Base-by-base conservation (phyloP, 1,139 yeast species). In the Suhomyces terraborum region DNA sequence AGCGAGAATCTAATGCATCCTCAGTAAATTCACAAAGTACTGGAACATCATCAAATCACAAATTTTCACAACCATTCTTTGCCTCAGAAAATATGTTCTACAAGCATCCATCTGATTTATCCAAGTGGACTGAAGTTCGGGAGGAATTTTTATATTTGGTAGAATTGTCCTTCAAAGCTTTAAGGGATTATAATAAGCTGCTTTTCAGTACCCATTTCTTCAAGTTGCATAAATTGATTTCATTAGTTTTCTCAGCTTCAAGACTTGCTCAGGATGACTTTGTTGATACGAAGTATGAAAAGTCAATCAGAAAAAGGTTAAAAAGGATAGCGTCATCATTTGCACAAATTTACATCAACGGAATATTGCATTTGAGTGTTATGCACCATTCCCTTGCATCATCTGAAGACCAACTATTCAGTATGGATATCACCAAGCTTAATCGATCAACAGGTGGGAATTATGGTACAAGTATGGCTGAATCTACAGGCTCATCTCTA, bases 341-440 rank as follows among this genome's bases (percentile, higher is more conserved):
- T 46, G 74, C 86, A 3, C 83, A 80, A 48, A 69, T 84, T 35
- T 79, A 79, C 48, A 75, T 82, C 37, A 79, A 79, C 53, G 82
- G 85, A 12, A 66, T 75, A 29, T 56, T 82, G 12, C 81, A 75
- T 55, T 61, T 82, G 41, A 67, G 73, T 40, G 66, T 67, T 17
- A 61, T 70, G 59, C 69, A 69, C 43, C 55, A 67, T 47, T 51
- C 61, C 2, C 51, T 49, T 16, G 50, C 53, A 3, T 45, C 60
- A 6, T 46, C 60, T 3, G 63, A 61, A 18, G 61, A 58, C 4
- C 66, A 62, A 23, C 52, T 69, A 24, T 67, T 71, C 45, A 61
- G 59, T 33, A 57, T 58, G 40, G 73, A 68, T 42, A 56, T 67
- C 27, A 42, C 59, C n/a, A 58, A 55, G 38, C 54, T 68, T 36